These are phyloP conservation scores for Ochromonas danica DNA, from an alignment of 108 stramenopile species.

Conservation along the genomic window DNA sequence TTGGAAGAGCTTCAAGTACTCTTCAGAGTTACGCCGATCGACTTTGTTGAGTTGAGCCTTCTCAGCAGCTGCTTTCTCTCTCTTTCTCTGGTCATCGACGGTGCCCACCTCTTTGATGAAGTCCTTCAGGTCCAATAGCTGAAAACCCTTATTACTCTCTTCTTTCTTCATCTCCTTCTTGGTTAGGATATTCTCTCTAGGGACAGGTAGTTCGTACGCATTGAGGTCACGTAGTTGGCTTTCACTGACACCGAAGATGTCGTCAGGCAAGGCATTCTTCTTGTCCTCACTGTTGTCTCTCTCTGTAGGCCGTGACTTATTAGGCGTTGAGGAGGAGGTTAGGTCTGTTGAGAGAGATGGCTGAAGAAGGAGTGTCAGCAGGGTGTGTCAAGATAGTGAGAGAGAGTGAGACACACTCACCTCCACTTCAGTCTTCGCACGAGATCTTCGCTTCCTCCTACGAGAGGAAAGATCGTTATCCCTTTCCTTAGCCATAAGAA, in stretches of 20 bases:
- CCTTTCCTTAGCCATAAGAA: too few relatives aligned
- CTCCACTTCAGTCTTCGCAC: too few relatives aligned
- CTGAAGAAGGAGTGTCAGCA: too few relatives aligned
- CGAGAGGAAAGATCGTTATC: too few relatives aligned
- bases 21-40: not conserved
- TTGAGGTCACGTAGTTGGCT: not conserved
- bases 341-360: too few relatives aligned
- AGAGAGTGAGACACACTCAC: too few relatives aligned
- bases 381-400: too few relatives aligned
- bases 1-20: not conserved
- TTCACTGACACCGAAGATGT: not conserved
- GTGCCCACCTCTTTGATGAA: not conserved
- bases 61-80: not conserved
- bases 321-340: too few relatives aligned
- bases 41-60: not conserved
- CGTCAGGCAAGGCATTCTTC: not conserved
- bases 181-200: not conserved
- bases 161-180: not conserved
- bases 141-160: not conserved
- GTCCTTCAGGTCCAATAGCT: not conserved
- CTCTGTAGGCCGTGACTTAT: not conserved
- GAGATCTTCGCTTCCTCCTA: too few relatives aligned
- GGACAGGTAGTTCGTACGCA: not conserved
- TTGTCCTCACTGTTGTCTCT: not conserved
- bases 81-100: not conserved